These are phyloP conservation scores for Phialemoniopsis sp. DNA, from an alignment of 2,329 filamentous ascomycete genomes.

Conservation along the genomic window DNA sequence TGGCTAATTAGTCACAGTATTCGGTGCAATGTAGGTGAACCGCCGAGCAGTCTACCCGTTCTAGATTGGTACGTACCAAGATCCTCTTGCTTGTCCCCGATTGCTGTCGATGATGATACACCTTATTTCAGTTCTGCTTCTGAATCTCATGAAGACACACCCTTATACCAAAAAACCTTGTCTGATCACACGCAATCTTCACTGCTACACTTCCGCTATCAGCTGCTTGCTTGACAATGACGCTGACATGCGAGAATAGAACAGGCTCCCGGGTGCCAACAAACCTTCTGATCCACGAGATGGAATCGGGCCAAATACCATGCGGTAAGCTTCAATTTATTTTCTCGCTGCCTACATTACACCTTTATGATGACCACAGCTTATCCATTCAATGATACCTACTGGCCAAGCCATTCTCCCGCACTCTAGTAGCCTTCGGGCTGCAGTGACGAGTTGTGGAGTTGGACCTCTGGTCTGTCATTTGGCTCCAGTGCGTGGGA, in stretches of 20 bases:
- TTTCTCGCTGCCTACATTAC: constrained; percentile 6
- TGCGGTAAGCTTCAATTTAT: too few relatives aligned
- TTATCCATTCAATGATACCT: constrained; percentile 75
- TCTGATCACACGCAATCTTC: constrained; percentile 11
- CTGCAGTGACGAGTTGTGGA: constrained; percentile 72
- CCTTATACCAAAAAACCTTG: constrained; percentile 60
- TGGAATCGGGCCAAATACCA: too few relatives aligned
- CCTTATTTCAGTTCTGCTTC: constrained; percentile 70
- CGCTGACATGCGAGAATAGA: too few relatives aligned
- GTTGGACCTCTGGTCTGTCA: constrained; percentile 51
- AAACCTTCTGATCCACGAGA: too few relatives aligned
- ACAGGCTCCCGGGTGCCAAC: too few relatives aligned
- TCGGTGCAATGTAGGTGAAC: too few relatives aligned
- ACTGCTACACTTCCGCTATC: constrained; percentile 5
- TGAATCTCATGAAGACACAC: constrained; percentile 61
- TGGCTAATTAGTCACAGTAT: too few relatives aligned
- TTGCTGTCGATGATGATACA: constrained; percentile 59
- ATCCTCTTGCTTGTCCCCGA: not conserved
- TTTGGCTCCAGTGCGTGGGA: constrained; percentile 55
- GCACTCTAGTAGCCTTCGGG: constrained; percentile 54
- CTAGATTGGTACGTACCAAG: constrained; percentile 10
- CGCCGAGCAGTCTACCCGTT: too few relatives aligned
- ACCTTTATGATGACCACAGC: constrained; percentile 56
- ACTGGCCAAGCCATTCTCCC: constrained; percentile 68
- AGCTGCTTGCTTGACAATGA: too few relatives aligned